Evolutionary conservation across 208 protist species (phyloP), one percentile per base, ranked within the genome.

Genomic region (Trypanosoma cruzi): DNA sequence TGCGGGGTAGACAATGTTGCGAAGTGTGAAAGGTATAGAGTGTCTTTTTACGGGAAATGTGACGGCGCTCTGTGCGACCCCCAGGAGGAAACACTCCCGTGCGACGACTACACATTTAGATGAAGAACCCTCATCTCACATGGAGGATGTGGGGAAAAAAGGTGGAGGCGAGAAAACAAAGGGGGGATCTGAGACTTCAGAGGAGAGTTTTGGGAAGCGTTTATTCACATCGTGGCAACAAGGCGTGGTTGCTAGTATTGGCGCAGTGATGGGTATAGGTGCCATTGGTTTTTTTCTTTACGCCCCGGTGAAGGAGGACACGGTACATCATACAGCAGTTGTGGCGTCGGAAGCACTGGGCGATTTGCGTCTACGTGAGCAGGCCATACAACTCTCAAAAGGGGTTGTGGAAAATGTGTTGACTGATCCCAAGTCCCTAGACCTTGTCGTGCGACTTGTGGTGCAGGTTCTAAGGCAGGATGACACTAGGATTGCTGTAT

Each of bases 141-240:
- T 44, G 14, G 29, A 20, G 29, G 28, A 22, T 57, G 50, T 0
- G 11, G 63, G 22, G 8, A 31, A 26, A 22, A 56, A 58, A 22
- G 26, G 7, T 31, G 46, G n/a, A 24, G 26, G 34, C 20, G 63
- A 24, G 3, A 46, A 20, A 13, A 16, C 20, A 11, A 26, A 24
- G 31, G 40, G 29, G 37, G 54, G 44, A 59, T 10, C 1, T 57
- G 53, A 8, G 32, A 10, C 29, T 5, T 64, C 68, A 37, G 36
- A 24, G 26, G 67, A 73, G 8, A 75, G 59, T 54, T 50, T 75
- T 31, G 22, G 77, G 36, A 62, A 75, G 8, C 68, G 82, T 26
- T 64, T 96, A 26, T 88, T 96, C 32, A 67, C 78, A 2, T 95
- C 84, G 20, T 96, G 88, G 89, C 92, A 96, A 65, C 85, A 96